Percentiles rank a stretch among this genome's conserved stretches.
phyloP scores from a whole-genome alignment of 106 monocot genomes.

The Phalaenopsis equestris region DNA sequence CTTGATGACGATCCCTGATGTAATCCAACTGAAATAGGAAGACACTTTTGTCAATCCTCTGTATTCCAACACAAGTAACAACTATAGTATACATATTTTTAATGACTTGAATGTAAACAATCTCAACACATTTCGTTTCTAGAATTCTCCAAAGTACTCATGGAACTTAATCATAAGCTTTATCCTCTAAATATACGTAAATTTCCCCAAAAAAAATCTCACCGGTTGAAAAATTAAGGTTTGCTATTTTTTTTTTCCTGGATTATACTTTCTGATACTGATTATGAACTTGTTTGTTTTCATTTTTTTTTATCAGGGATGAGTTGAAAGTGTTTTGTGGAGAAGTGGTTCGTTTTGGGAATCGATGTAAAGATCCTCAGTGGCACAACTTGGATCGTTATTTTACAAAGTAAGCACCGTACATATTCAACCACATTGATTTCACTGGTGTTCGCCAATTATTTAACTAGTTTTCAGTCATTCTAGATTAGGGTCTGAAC shows the following conservation, averaged over 20 bases:
- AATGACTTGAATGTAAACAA: too few species aligned
- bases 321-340: conserved; percentile 66
- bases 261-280: not conserved
- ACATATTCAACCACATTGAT: not conserved
- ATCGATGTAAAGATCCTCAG: conserved; percentile 77
- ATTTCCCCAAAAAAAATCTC: too few species aligned
- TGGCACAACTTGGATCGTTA: conserved; percentile 79
- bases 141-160: too few species aligned
- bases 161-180: too few species aligned
- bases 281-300: not conserved
- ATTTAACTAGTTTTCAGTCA: conserved; percentile 4
- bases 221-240: too few species aligned
- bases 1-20: too few species aligned
- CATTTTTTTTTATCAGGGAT: conserved; percentile 35
- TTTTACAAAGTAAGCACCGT: conserved; percentile 15
- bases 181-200: too few species aligned
- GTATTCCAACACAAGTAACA: too few species aligned
- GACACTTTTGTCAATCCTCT: too few species aligned
- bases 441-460: not conserved
- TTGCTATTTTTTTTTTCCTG: not conserved
- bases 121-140: too few species aligned
- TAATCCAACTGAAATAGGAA: too few species aligned
- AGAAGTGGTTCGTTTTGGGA: conserved; percentile 79
- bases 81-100: too few species aligned
- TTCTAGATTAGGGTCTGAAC: conserved; percentile 62